These are phyloP conservation scores for Trypanosoma cruzi DNA, from an alignment of 208 protist genomes.

Conservation along the genomic window DNA sequence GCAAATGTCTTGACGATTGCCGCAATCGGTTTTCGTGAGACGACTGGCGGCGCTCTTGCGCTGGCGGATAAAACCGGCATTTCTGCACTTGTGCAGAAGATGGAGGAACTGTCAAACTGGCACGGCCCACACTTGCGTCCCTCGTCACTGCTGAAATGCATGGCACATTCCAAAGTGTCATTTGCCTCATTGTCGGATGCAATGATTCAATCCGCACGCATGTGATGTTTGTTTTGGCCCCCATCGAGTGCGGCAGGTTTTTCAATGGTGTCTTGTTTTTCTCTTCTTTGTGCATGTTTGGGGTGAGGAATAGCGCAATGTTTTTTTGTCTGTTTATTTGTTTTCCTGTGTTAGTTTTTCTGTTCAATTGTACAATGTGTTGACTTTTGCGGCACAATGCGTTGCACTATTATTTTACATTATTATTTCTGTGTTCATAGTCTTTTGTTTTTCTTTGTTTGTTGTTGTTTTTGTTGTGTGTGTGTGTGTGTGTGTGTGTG, in stretches of 20 bases:
- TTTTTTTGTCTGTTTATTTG: not conserved
- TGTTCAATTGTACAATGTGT: not conserved
- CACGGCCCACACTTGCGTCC: slow-evolving; percentile 51
- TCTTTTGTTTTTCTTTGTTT: not conserved
- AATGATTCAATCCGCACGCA: slow-evolving; percentile 29
- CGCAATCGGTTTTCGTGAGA: slow-evolving; percentile 61
- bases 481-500: no score
- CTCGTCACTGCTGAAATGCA: slow-evolving; percentile 53
- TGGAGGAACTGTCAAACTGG: slow-evolving; percentile 42
- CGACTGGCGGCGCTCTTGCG: slow-evolving; percentile 63
- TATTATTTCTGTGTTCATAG: no score
- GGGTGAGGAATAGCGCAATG: no score
- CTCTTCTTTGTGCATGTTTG: no score
- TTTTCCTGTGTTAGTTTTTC: no score
- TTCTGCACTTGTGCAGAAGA: slow-evolving; percentile 34
- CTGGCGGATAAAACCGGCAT: slow-evolving; percentile 48
- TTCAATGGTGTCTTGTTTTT: no score
- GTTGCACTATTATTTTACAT: no score
- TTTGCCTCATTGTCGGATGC: slow-evolving; percentile 47
- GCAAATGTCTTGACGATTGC: slow-evolving; percentile 60
- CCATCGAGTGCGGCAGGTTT: not conserved
- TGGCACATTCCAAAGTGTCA: slow-evolving; percentile 38
- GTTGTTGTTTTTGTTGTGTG: no score
- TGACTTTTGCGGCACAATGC: no score
- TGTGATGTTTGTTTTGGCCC: not conserved